These are phyloP conservation scores for Trichoderma sp. DNA, from an alignment of 2,329 filamentous ascomycete genomes.

Conservation along the genomic window DNA sequence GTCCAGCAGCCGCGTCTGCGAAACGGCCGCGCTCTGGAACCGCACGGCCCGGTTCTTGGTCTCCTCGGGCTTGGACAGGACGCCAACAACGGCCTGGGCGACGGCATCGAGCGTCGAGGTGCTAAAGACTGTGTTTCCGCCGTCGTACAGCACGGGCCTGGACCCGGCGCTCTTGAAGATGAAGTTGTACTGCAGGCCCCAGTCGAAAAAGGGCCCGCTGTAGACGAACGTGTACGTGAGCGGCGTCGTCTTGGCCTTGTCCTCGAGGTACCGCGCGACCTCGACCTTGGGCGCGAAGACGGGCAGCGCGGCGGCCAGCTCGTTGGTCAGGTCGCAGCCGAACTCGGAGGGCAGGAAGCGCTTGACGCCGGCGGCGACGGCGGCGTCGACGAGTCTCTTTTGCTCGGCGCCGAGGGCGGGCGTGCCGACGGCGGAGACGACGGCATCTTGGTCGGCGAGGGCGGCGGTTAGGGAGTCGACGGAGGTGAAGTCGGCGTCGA, in stretches of 20 bases:
- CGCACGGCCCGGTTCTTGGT: slow-evolving; percentile 56
- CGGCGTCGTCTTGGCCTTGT: slow-evolving; percentile 44
- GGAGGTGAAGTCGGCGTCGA: slow-evolving; percentile 46
- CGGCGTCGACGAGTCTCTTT: slow-evolving; percentile 57
- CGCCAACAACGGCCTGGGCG: slow-evolving; percentile 51
- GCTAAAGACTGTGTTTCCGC: slow-evolving; percentile 53
- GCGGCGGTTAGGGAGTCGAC: slow-evolving; percentile 52
- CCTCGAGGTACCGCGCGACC: slow-evolving; percentile 45
- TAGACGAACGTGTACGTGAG: slow-evolving; percentile 60
- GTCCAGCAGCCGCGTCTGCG: slow-evolving; percentile 50
- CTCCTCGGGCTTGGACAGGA: slow-evolving; percentile 53
- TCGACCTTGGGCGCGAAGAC: slow-evolving; percentile 55
- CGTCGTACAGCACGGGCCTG: slow-evolving; percentile 51
- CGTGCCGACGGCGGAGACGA: slow-evolving; percentile 46
- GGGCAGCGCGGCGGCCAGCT: slow-evolving; percentile 48
- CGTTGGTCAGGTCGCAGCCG: slow-evolving; percentile 41
- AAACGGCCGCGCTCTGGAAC: slow-evolving; percentile 48
- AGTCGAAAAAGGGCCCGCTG: slow-evolving; percentile 62
- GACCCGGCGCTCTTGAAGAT: slow-evolving; percentile 47
- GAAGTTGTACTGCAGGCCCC: slow-evolving; percentile 49
- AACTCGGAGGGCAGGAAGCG: slow-evolving; percentile 65
- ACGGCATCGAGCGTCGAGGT: slow-evolving; percentile 51
- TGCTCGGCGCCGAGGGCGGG: slow-evolving; percentile 45
- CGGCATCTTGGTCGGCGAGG: slow-evolving; percentile 59
- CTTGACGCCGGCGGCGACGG: slow-evolving; percentile 61